A percentile compares a stretch with the other conserved stretches of the same genome.
These are phyloP conservation scores for Meripilus lineatus DNA, from an alignment of 1,284 basidiomycete species.

Conservation along the genomic window DNA sequence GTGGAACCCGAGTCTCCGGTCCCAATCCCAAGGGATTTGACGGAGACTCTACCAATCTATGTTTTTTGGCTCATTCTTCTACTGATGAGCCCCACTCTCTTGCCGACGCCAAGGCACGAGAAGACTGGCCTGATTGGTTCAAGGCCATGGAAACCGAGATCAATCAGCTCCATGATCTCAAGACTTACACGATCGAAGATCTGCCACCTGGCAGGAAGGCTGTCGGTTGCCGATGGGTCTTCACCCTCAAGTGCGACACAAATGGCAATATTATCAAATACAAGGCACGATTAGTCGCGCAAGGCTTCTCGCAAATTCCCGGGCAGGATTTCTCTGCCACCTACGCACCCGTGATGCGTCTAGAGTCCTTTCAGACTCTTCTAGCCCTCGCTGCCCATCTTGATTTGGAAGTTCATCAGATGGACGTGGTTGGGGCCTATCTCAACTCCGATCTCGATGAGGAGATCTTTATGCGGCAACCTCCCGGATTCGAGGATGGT, in stretches of 20 bases:
- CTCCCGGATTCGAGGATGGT: constrained; percentile 24
- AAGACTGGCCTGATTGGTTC: constrained; percentile 26
- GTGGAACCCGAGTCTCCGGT: too few species aligned
- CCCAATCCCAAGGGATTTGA: too few species aligned
- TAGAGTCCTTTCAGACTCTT: constrained; percentile 22
- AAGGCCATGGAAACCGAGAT: constrained; percentile 28
- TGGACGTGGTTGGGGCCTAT: constrained; percentile 36
- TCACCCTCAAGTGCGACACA: constrained; percentile 26
- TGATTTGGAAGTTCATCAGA: constrained; percentile 20
- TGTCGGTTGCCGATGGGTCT: too few species aligned
- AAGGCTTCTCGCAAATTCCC: too few species aligned
- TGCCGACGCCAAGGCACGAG: constrained; percentile 20
- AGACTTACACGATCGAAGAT: constrained; percentile 18
- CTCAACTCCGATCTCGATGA: constrained; percentile 32
- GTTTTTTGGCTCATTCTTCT: not conserved
- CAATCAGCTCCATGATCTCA: constrained; percentile 17
- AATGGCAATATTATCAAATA: constrained; percentile 22
- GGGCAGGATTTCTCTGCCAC: constrained; percentile 36
- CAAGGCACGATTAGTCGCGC: constrained; percentile 32
- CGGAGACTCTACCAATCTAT: too few species aligned
- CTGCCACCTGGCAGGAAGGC: constrained; percentile 21
- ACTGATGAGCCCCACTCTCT: constrained; percentile 15
- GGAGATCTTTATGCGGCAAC: constrained; percentile 35
- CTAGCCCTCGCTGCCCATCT: constrained; percentile 26
- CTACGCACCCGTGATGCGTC: constrained; percentile 27